Conservation (phyloP, 805 yeast genomes). For the Candida nonsorbophila region DNA sequence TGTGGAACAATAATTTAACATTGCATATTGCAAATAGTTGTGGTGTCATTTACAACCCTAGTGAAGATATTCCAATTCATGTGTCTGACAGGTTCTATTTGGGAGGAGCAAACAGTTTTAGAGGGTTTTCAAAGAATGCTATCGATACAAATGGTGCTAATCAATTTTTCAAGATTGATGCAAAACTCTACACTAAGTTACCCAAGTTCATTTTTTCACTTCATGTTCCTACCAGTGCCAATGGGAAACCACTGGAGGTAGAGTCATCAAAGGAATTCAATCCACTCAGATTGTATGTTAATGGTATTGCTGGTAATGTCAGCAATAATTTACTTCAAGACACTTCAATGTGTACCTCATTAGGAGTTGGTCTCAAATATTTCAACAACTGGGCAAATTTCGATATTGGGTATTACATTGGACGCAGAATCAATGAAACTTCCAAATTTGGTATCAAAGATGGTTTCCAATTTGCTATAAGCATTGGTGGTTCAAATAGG, state of each 20-base stretch:
- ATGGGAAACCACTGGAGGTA: too few species aligned
- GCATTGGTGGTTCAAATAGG: conserved; percentile 33
- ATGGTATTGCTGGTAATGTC: conserved; percentile 63
- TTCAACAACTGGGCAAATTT: conserved; percentile 35
- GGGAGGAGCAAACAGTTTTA: conserved; percentile 73
- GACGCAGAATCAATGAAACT: conserved; percentile 14
- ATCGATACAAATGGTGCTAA: conserved; percentile 76
- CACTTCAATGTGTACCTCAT: conserved; percentile 16
- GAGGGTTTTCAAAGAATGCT: conserved; percentile 65
- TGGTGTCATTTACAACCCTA: conserved; percentile 49
- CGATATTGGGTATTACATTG: conserved; percentile 34
- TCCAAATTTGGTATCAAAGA: conserved; percentile 24
- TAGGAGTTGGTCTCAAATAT: conserved; percentile 35
- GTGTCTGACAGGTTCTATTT: conserved; percentile 75
- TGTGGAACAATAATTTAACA: conserved; percentile 42
- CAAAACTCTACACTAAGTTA: conserved; percentile 53
- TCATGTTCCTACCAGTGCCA: too few species aligned
- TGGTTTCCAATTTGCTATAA: conserved; percentile 33
- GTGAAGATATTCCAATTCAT: conserved; percentile 37
- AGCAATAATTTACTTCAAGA: conserved; percentile 19
- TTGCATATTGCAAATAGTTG: conserved; percentile 43
- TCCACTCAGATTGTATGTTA: conserved; percentile 50
- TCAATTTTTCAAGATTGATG: conserved; percentile 50
- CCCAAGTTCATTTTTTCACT: conserved; percentile 40
- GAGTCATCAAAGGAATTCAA: conserved; percentile 21